Evolutionary conservation across 768 basidiomycete genomes (phyloP).

Genomic region (Leccinum ochraceum): DNA sequence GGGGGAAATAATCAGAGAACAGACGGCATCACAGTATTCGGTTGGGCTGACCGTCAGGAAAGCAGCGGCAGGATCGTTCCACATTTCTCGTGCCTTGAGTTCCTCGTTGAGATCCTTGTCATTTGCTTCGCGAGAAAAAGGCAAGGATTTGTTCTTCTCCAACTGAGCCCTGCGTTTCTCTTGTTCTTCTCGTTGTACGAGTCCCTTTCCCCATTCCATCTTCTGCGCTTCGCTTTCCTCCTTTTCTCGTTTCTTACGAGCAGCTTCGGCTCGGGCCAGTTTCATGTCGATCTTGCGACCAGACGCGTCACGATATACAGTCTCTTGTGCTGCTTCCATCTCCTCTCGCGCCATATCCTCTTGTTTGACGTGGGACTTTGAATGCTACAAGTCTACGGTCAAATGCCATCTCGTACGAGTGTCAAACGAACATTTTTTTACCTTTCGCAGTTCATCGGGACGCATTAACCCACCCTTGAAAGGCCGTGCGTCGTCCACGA

Average conservation of each 20-base stretch:
- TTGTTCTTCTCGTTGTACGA: conserved; percentile 83
- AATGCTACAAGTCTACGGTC: conserved; percentile 29
- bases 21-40: not conserved
- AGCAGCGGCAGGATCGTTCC: conserved; percentile 98
- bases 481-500: conserved; percentile 47
- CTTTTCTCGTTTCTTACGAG: conserved; percentile 71
- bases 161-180: conserved; percentile 66
- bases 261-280: conserved; percentile 81
- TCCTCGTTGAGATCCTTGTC: conserved; percentile 87
- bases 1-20: conserved; percentile 7
- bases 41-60: conserved; percentile 75
- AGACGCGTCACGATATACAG: conserved; percentile 88
- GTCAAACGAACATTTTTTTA: conserved; percentile 12
- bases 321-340: conserved; percentile 73
- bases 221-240: conserved; percentile 87
- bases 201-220: conserved; percentile 98
- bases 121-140: conserved; percentile 79
- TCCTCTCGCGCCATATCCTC: conserved; percentile 46
- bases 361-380: conserved; percentile 38
- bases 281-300: conserved; percentile 91
- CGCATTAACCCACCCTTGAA: conserved; percentile 80
- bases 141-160: conserved; percentile 62
- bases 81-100: conserved; percentile 74
- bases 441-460: conserved; percentile 71
- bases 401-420: not conserved